phyloP scores from a whole-genome alignment of 352 stramenopile species.

The Phytopythium kandeliae region DNA sequence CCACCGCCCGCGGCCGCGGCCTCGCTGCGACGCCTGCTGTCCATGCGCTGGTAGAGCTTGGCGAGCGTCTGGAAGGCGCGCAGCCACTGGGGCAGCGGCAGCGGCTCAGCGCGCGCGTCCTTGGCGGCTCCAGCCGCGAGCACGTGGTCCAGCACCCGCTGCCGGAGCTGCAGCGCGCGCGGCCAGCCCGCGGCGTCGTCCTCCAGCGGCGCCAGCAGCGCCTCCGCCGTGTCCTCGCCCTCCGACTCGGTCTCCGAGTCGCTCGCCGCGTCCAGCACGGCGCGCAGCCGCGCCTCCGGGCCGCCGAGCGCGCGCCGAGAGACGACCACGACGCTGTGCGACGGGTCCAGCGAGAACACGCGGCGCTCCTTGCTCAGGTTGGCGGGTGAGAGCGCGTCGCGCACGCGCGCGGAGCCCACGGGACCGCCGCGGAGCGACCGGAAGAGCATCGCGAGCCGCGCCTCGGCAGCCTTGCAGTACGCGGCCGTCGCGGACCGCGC shows the following conservation, averaged over 20 bases:
- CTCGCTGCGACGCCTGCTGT: constrained; percentile 25
- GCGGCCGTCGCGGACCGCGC: constrained; percentile 39
- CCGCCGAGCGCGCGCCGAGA: constrained; percentile 24
- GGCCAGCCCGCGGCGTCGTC: constrained; percentile 57
- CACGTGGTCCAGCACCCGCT: constrained; percentile 55
- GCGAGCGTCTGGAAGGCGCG: constrained; percentile 49
- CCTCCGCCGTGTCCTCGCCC: constrained; percentile 12
- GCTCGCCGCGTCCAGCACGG: constrained; percentile 31
- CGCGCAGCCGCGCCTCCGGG: constrained; percentile 28
- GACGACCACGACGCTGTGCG: constrained; percentile 62
- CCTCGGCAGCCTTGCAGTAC: constrained; percentile 55
- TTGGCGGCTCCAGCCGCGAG: constrained; percentile 22
- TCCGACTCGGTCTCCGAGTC: constrained; percentile 16
- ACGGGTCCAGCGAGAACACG: constrained; percentile 60
- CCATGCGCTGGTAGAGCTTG: constrained; percentile 52
- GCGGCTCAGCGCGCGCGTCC: constrained; percentile 27
- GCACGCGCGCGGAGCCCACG: constrained; percentile 48
- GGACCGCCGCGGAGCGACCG: constrained; percentile 42
- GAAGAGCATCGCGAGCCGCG: constrained; percentile 43
- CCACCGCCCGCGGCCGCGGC: no score
- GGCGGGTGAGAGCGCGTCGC: constrained; percentile 39
- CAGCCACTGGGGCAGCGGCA: constrained; percentile 55
- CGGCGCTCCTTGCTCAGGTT: constrained; percentile 66
- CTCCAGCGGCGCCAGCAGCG: constrained; percentile 35
- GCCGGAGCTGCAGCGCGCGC: constrained; percentile 47